A percentile compares a stretch with the other conserved stretches of the same genome.
Conservation (phyloP, 768 basidiomycete genomes). For the Termitomyces sp. region DNA sequence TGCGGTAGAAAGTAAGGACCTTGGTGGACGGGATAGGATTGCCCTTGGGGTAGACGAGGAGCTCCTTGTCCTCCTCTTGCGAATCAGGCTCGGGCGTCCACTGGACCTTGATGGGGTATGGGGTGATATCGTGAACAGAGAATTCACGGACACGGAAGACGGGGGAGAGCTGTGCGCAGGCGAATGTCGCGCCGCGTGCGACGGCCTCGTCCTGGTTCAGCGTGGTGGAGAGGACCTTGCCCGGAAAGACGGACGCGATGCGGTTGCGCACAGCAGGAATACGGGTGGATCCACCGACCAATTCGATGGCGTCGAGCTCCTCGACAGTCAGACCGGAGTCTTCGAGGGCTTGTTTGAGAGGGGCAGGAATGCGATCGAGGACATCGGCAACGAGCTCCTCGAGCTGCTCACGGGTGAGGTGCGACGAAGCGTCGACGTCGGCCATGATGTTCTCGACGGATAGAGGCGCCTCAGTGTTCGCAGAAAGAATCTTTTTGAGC, state of each 20-base stretch:
- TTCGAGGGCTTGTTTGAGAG: slow-evolving; percentile 73
- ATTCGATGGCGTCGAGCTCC: slow-evolving; percentile 87
- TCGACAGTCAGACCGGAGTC: slow-evolving; percentile 81
- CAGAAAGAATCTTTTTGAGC: slow-evolving; percentile 94
- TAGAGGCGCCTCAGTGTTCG: slow-evolving; percentile 84
- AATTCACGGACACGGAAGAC: slow-evolving; percentile 98
- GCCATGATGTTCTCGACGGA: slow-evolving; percentile 96
- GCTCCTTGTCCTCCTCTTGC: slow-evolving; percentile 86
- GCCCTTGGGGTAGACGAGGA: slow-evolving; percentile 84
- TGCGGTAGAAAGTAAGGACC: slow-evolving; percentile 92
- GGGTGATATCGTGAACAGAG: slow-evolving; percentile 78
- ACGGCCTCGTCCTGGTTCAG: slow-evolving; percentile 98
- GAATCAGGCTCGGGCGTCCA: slow-evolving; percentile 78
- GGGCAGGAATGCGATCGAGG: slow-evolving; percentile 71
- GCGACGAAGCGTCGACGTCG: slow-evolving; percentile 90
- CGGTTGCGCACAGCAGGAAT: slow-evolving; percentile 87
- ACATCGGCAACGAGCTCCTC: slow-evolving; percentile 75
- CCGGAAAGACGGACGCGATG: slow-evolving; percentile 80
- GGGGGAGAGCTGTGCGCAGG: slow-evolving; percentile 95
- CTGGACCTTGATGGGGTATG: slow-evolving; percentile 86
- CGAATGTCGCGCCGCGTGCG: slow-evolving; percentile 94
- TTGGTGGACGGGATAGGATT: slow-evolving; percentile 92
- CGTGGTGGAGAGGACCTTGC: slow-evolving; percentile 84
- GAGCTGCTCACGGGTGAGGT: slow-evolving; percentile 77
- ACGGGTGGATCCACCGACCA: slow-evolving; percentile 92